Evolutionary conservation across 163 green algal species (phyloP).

Genomic region (Coccomyxa subellipsoidea): DNA sequence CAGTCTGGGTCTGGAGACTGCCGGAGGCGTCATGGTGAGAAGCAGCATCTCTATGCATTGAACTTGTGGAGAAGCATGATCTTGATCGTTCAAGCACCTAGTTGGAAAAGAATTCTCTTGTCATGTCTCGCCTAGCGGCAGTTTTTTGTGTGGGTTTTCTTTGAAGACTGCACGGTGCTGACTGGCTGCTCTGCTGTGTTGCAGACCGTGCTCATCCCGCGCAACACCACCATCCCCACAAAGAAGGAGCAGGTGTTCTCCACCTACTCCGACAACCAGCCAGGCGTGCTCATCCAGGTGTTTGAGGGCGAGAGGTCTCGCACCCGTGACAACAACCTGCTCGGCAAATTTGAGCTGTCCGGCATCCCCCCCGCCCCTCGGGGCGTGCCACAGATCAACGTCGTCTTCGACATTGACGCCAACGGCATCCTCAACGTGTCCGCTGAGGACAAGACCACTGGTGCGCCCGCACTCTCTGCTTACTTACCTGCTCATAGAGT

Average conservation of each 20-base stretch:
- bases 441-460: constrained; percentile 89
- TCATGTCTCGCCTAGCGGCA: no score
- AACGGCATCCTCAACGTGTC: constrained; percentile 96
- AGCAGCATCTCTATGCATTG: neutral
- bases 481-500: no score
- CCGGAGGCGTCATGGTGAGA: constrained; percentile 86
- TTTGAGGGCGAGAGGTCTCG: constrained; percentile 87
- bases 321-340: constrained; percentile 93
- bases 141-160: no score
- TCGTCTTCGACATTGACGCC: constrained; percentile 92
- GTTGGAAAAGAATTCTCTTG: no score
- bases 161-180: neutral
- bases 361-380: constrained; percentile 90
- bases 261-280: constrained; percentile 95
- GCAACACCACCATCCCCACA: constrained; percentile 97
- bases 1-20: constrained; percentile 92
- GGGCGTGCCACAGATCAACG: constrained; percentile 90
- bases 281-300: constrained; percentile 87
- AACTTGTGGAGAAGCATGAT: no score
- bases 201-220: constrained; percentile 84
- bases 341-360: constrained; percentile 95
- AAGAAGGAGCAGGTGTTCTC: constrained; percentile 99
- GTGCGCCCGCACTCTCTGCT: constrained; percentile 30
- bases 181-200: neutral
- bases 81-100: no score